Conservation (phyloP, 352 stramenopile genomes). For the Plasmopara halstedii region DNA sequence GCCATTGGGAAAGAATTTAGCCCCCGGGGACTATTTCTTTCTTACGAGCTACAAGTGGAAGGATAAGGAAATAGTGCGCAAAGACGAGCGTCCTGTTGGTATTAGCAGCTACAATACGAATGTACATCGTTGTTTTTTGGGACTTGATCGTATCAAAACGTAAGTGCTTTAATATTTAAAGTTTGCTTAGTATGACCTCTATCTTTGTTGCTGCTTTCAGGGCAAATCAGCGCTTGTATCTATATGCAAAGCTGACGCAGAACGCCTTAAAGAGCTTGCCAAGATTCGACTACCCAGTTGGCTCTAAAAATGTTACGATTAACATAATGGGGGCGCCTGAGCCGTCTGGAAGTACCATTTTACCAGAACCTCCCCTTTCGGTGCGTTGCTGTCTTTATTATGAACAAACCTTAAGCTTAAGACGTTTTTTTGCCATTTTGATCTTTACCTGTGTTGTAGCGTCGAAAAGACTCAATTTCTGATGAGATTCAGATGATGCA, state of each 20-base stretch:
- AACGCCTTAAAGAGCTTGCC: slow-evolving; percentile 65
- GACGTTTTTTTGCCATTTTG: not conserved
- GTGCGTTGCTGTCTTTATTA: slow-evolving; percentile 7
- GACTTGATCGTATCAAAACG: slow-evolving; percentile 72
- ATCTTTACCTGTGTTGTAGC: slow-evolving; percentile 14
- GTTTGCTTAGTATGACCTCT: not conserved
- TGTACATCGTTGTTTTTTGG: slow-evolving; percentile 76
- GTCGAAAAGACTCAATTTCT: slow-evolving; percentile 41
- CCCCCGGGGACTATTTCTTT: slow-evolving; percentile 82
- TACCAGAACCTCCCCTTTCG: slow-evolving; percentile 21
- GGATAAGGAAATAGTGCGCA: slow-evolving; percentile 81
- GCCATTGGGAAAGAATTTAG: slow-evolving; percentile 60
- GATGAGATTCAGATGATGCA: slow-evolving; percentile 66
- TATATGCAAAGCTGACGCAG: slow-evolving; percentile 75
- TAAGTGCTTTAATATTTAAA: slow-evolving; percentile 13
- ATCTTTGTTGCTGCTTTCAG: slow-evolving; percentile 18
- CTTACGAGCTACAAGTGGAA: slow-evolving; percentile 82
- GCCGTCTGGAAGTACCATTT: slow-evolving; percentile 9
- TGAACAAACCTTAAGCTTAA: not conserved
- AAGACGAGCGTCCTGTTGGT: slow-evolving; percentile 63
- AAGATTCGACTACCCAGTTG: slow-evolving; percentile 44
- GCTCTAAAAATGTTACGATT: slow-evolving; percentile 58
- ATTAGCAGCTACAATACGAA: slow-evolving; percentile 83
- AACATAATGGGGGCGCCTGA: slow-evolving; percentile 48
- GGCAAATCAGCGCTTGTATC: slow-evolving; percentile 55